Percentiles rank a stretch among this genome's conserved stretches.
These are phyloP conservation scores for Salinomyces thailandicus DNA, from an alignment of 2,329 filamentous ascomycete genomes.

Conservation along the genomic window DNA sequence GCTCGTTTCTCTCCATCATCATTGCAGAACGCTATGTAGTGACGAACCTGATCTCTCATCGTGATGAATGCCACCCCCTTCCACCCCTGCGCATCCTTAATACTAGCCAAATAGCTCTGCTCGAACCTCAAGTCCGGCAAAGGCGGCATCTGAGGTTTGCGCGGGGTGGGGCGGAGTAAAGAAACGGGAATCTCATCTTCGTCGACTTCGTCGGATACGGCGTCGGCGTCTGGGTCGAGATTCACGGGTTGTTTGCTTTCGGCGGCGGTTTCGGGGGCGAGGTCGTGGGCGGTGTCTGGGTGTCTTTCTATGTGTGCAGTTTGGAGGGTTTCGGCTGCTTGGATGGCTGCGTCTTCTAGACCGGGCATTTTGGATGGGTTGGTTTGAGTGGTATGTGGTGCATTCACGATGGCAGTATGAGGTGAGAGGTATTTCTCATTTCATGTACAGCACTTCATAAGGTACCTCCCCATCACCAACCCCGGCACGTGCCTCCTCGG, in stretches of 20 bases:
- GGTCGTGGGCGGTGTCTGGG: slow-evolving; percentile 62
- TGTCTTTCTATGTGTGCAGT: slow-evolving; percentile 63
- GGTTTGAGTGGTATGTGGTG: no score
- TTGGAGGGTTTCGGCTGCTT: slow-evolving; percentile 71
- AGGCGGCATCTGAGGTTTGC: slow-evolving; percentile 54
- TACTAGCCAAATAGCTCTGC: slow-evolving; percentile 91
- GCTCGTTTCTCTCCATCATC: no score
- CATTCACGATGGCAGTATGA: no score
- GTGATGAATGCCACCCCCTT: slow-evolving; percentile 77
- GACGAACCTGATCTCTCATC: slow-evolving; percentile 65
- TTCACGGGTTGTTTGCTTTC: slow-evolving; percentile 54
- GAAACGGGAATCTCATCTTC: slow-evolving; percentile 62
- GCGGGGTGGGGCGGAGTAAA: slow-evolving; percentile 46
- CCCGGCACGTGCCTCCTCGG: slow-evolving; percentile 1
- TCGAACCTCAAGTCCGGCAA: slow-evolving; percentile 83
- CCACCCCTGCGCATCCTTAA: slow-evolving; percentile 68
- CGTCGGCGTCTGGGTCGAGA: slow-evolving; percentile 28
- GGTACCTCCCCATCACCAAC: no score
- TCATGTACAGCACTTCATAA: no score
- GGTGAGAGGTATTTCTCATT: no score
- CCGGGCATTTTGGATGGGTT: slow-evolving; percentile 11
- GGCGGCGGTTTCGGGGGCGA: slow-evolving; percentile 68
- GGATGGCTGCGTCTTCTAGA: slow-evolving; percentile 24
- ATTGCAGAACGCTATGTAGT: not conserved
- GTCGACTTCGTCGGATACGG: slow-evolving; percentile 31